Evolutionary conservation across 2,329 filamentous ascomycete species (phyloP), one percentile per base, ranked within the genome.

Genomic region (Calonectria naviculata): DNA sequence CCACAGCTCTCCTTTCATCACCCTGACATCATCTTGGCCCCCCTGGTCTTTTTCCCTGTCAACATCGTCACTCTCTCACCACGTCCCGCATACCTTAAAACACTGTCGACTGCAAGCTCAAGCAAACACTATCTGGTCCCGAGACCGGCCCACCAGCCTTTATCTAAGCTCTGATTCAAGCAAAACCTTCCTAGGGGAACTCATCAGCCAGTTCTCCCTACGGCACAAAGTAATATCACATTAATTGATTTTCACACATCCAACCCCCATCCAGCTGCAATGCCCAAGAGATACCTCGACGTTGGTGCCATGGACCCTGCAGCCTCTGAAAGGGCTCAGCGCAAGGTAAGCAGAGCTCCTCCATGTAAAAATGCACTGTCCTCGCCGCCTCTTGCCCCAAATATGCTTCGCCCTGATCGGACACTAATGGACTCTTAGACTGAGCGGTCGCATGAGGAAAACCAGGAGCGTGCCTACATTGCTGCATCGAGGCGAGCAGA

Each of bases 391-490:
- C 34, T 24, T 58, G 5, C 7, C 19, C 34, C 21, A n/a, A 56
- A 21, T 28, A 17, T 38, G 17, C 42, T 24, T 12, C 10, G 13
- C 29, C 28, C 24, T 58, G 6, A 1, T 26, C 54, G n/a, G n/a
- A 19, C 74, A 49, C 71, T 73, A 34, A 15, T 12, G 9, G 19
- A 2, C 60, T 13, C 44, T 19, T 68, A 94, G 90, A 93, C 92
- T 4, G 93, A 94, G 82, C 87, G 93, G 49, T 94, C 93, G 3
- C 93, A 95, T 73, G 93, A 94, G 76, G 93, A 95, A 82, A 95
- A 96, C 77, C 93, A 95, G 80, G 94, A 96, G 82, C 89, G 95
- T 79, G 95, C 95, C 26, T 98, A 97, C 81, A 97, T 98, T 76
- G 95, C 95, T 15, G 95, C 95, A 4, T 98, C 96, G 7, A 88